These are phyloP conservation scores for Capronia americana DNA, from an alignment of 2,329 filamentous ascomycete genomes.

Conservation along the genomic window DNA sequence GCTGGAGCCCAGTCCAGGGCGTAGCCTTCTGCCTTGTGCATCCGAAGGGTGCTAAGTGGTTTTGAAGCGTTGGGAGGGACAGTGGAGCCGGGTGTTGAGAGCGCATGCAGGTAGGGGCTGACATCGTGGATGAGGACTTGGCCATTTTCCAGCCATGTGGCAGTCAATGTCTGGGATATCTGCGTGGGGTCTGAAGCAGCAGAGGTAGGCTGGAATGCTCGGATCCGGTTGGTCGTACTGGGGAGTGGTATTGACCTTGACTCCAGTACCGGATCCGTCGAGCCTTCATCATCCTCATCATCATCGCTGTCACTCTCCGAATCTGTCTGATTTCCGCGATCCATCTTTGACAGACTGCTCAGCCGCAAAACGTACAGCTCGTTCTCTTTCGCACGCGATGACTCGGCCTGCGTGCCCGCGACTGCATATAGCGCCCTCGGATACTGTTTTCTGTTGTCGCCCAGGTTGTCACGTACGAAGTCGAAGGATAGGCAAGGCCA, in stretches of 20 bases:
- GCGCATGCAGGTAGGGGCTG: constrained; percentile 83
- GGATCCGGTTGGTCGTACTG: constrained; percentile 92
- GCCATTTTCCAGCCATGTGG: constrained; percentile 85
- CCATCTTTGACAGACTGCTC: constrained; percentile 87
- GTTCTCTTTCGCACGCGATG: constrained; percentile 78
- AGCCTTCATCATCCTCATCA: constrained; percentile 69
- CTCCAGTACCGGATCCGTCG: constrained; percentile 88
- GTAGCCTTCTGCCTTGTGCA: constrained; percentile 93
- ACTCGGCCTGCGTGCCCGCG: constrained; percentile 89
- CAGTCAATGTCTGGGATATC: constrained; percentile 82
- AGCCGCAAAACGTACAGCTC: constrained; percentile 96
- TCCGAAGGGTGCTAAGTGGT: constrained; percentile 82
- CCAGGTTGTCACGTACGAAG: constrained; percentile 82
- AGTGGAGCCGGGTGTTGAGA: constrained; percentile 84
- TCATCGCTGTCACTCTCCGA: constrained; percentile 72
- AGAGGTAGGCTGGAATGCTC: constrained; percentile 76
- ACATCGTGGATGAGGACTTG: constrained; percentile 94
- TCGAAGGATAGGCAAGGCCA: constrained; percentile 99
- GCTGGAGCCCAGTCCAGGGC: constrained; percentile 92
- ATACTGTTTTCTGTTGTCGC: constrained; percentile 89
- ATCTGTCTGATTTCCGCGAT: constrained; percentile 71
- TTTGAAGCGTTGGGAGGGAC: constrained; percentile 85
- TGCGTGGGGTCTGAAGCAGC: constrained; percentile 69
- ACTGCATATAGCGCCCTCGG: constrained; percentile 95
- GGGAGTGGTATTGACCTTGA: constrained; percentile 84